Percentiles rank a stretch among this genome's conserved stretches.
Evolutionary conservation across 306 rosid genomes (phyloP).

Genomic region (Medicago arabica): DNA sequence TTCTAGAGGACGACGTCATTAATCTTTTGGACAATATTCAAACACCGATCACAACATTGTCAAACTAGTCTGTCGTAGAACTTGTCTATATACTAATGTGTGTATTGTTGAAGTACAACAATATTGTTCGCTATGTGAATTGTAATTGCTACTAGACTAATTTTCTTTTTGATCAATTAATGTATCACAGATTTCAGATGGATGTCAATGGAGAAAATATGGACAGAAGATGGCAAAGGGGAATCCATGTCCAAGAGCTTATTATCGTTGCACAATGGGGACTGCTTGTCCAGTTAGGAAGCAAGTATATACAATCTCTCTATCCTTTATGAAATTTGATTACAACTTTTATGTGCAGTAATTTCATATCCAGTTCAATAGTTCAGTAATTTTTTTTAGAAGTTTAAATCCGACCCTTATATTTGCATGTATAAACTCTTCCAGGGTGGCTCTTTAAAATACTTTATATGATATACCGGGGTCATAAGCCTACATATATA

Average conservation of each 20-base stretch:
- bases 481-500: too few relatives aligned
- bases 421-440: too few relatives aligned
- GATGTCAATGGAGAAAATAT: constrained; percentile 58
- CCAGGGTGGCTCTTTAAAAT: too few relatives aligned
- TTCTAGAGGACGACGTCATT: too few relatives aligned
- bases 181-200: constrained; percentile 58
- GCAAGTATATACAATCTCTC: constrained; percentile 44
- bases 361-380: too few relatives aligned
- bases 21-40: too few relatives aligned
- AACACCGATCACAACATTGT: too few relatives aligned
- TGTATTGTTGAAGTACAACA: neutral
- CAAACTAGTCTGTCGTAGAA: too few relatives aligned
- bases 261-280: constrained; percentile 67
- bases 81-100: too few relatives aligned
- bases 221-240: constrained; percentile 61
- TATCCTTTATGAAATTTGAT: neutral
- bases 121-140: neutral
- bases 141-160: neutral
- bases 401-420: too few relatives aligned
- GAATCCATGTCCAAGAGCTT: constrained; percentile 72
- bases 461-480: too few relatives aligned
- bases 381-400: too few relatives aligned
- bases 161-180: neutral
- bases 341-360: neutral
- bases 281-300: constrained; percentile 61